Base-by-base conservation (phyloP, 768 basidiomycete genomes). In the Asterophora parasitica region DNA sequence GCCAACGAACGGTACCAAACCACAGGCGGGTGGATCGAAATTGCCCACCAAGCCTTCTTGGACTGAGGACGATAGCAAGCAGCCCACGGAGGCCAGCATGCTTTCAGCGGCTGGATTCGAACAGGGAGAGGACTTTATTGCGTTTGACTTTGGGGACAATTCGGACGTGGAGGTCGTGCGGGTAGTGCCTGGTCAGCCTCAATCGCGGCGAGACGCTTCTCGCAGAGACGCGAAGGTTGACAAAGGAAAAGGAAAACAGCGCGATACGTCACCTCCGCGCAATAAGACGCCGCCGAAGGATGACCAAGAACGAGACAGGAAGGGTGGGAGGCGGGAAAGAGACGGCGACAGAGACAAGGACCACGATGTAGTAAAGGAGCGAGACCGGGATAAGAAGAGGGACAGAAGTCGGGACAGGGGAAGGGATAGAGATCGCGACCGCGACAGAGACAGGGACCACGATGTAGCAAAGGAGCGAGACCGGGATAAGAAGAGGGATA, bases 281-380 rank as follows among this genome's bases (percentile, higher is more conserved):
- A 52, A 40, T 26, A 33, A 34, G 31, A 42, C 19, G 4, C 48
- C 46, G 19, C 28, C 36, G 39, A 33, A 15, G 34, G 40, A 33
- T 20, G 49, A 51, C 13, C 16, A n/a, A 17, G 48, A 27, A 6
- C 12, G 31, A 16, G 32, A 36, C 19, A 32, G 47, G 68, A 61
- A 72, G 70, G 75, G 73, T 44, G 51, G 54, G 44, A 70, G 66
- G 32, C 72, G 69, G 49, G 54, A 46, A 33, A 46, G 46, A 48
- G 52, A 47, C 23, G 47, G 49, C 36, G 55, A 45, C n/a, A 46
- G 50, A 30, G 57, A 55, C 28, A 51, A 26, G 15, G 46, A 48
- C 7, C 7, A 44, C 15, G 44, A 39, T 36, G 46, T 32, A 23
- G 23, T 23, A 6, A 4, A 36, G 44, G 43, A 48, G 17, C 55